Evolutionary conservation across 2,329 filamentous ascomycete genomes (phyloP).

Genomic region (Dryadomyces quercivorus): DNA sequence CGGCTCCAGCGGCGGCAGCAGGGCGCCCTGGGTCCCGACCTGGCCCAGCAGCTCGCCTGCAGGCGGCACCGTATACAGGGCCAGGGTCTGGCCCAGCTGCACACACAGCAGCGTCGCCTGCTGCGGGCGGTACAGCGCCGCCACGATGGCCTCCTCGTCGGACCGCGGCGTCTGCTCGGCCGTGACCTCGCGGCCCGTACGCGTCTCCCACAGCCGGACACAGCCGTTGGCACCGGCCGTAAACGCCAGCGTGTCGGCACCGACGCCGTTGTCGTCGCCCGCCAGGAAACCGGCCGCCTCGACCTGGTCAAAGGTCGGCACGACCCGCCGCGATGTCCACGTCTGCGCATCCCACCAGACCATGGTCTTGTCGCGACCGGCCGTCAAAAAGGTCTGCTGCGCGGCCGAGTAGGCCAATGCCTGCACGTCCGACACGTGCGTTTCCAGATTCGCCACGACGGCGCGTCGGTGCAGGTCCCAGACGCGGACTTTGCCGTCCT

Average conservation of each 20-base stretch:
- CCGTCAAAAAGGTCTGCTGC: slow-evolving; percentile 68
- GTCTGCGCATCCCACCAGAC: slow-evolving; percentile 81
- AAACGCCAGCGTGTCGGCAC: slow-evolving; percentile 45
- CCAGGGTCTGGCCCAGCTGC: slow-evolving; percentile 60
- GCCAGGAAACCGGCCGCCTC: slow-evolving; percentile 74
- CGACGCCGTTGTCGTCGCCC: not conserved
- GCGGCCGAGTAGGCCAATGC: slow-evolving; percentile 67
- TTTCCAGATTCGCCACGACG: slow-evolving; percentile 67
- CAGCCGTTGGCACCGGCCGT: slow-evolving; percentile 76
- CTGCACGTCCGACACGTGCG: slow-evolving; percentile 91
- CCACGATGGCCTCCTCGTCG: slow-evolving; percentile 57
- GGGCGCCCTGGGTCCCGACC: not conserved
- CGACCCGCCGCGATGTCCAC: slow-evolving; percentile 72
- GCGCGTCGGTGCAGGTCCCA: slow-evolving; percentile 85
- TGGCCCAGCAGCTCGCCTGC: slow-evolving; percentile 14
- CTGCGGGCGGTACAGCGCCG: slow-evolving; percentile 52
- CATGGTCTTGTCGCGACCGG: slow-evolving; percentile 83
- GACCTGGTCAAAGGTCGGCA: slow-evolving; percentile 74
- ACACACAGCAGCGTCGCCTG: slow-evolving; percentile 66
- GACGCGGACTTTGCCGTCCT: slow-evolving; percentile 83
- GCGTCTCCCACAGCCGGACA: slow-evolving; percentile 72
- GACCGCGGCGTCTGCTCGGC: slow-evolving; percentile 51
- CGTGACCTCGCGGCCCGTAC: slow-evolving; percentile 68
- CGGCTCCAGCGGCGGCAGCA: slow-evolving; percentile 30
- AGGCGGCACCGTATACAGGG: not conserved